Percentiles rank a stretch among this genome's conserved stretches.
Conservation (phyloP, 345 rosid genomes). For the Trapa incisa region DNA sequence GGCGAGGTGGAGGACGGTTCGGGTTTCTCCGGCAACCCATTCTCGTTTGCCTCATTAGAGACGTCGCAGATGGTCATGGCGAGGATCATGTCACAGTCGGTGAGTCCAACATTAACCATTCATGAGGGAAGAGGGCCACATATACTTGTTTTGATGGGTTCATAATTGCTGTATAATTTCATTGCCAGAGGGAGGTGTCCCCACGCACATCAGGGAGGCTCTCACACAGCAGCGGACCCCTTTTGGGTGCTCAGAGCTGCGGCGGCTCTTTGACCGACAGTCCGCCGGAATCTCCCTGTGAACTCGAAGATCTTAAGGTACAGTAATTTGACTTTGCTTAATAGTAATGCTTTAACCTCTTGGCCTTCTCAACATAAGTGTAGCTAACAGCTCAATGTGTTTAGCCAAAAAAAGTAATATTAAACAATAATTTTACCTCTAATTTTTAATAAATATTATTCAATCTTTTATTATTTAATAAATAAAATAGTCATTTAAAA, state of each 20-base stretch:
- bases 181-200: slow-evolving; percentile 16
- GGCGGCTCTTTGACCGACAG: slow-evolving; percentile 89
- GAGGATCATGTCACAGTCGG: slow-evolving; percentile 97
- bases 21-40: slow-evolving; percentile 72
- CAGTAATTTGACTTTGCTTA: neutral
- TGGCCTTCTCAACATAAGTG: too few species aligned
- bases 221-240: slow-evolving; percentile 72
- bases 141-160: neutral
- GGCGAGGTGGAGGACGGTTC: slow-evolving; percentile 48
- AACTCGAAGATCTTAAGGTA: slow-evolving; percentile 35
- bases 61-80: slow-evolving; percentile 99
- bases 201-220: slow-evolving; percentile 16
- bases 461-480: too few species aligned
- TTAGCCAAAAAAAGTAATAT: too few species aligned
- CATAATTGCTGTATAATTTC: neutral
- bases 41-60: slow-evolving; percentile 87
- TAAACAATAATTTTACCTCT: too few species aligned
- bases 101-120: slow-evolving; percentile 20
- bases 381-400: too few species aligned
- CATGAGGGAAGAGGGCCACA: neutral
- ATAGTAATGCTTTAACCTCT: too few species aligned
- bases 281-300: slow-evolving; percentile 90
- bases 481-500: too few species aligned
- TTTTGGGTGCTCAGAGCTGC: slow-evolving; percentile 25
- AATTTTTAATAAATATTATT: too few species aligned